Base-by-base conservation (phyloP, 179 eudicot species). In the Beta macrorhiza region DNA sequence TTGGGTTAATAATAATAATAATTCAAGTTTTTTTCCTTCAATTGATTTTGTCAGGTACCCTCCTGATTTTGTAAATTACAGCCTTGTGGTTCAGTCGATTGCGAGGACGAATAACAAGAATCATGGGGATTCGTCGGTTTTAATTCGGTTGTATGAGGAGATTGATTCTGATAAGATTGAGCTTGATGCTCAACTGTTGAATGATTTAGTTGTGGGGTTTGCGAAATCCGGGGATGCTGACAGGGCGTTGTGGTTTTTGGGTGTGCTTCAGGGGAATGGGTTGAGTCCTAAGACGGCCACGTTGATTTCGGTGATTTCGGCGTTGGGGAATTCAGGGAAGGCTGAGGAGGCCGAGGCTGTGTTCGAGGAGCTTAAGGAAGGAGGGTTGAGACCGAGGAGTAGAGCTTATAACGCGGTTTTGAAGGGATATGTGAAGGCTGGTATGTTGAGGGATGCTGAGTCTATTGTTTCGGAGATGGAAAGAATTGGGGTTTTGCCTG, bases 351-450 rank as follows among this genome's bases (percentile, higher is more conserved):
- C 99, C 0, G 99, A 95, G 87, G 99, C 91, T 0, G 82, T 95
- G 74, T 95, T 95, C 20, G 97, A 93, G 89, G 99, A 95, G 91
- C 78, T 95, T 83, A 95, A 90, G 80, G 99, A 95, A 74, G 98
- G 97, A 16, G 95, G 93, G 45, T 63, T 92, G 85, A 89, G 83
- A 82, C 99, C 99, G 8, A 87, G 98, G 77, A 90, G 93, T 0
- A 80, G 98, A 74, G 99, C 99, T 76, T 95, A 91, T 79, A 95
- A 95, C 70, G 98, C 97, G 22, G 93, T 95, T 55, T 86, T 95
- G 81, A 95, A 87, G 81, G 98, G 91, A 32, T 92, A 92, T 89
- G 97, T 91, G 7, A 95, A 93, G 83, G 84, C 84, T 0, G 93
- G 97, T 5, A 84, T 84, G 67, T 85, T 95, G 83, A 92, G 79